Conservation (phyloP, 2,329 filamentous ascomycete genomes). For the Cladosporium sp. region DNA sequence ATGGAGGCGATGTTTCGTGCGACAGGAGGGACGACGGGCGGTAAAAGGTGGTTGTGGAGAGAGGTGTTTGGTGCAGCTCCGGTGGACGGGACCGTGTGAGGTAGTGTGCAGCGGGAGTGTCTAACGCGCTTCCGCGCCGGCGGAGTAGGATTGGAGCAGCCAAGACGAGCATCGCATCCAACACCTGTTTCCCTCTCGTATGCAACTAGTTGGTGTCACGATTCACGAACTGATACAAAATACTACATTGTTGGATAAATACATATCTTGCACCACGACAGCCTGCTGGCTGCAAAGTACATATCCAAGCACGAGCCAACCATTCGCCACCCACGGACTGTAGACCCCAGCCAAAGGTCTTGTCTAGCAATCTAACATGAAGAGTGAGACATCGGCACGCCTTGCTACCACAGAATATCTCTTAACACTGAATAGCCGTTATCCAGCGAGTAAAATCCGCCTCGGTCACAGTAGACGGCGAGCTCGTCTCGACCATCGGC, state of each 20-base stretch:
- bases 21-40: slow-evolving; percentile 6
- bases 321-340: slow-evolving; percentile 3
- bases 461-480: slow-evolving; percentile 90
- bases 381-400: slow-evolving; percentile 38
- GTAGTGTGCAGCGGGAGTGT: slow-evolving; percentile 8
- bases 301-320: neutral
- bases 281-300: neutral
- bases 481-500: slow-evolving; percentile 87
- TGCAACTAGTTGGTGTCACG: neutral
- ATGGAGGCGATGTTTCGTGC: slow-evolving; percentile 7
- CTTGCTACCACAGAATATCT: neutral
- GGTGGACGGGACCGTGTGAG: slow-evolving; percentile 7
- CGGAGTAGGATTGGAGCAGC: slow-evolving; percentile 9
- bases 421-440: slow-evolving; percentile 63
- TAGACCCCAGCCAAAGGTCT: neutral
- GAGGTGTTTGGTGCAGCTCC: slow-evolving; percentile 9
- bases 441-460: slow-evolving; percentile 92
- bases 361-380: slow-evolving; percentile 37
- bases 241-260: neutral
- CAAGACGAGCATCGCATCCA: neutral
- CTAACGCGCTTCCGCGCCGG: slow-evolving; percentile 6
- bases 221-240: neutral
- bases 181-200: neutral
- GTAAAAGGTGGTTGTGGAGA: slow-evolving; percentile 8
- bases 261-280: neutral